Base-by-base conservation (phyloP, 176 grass and related monocot species). In the Eragrostis nindensis region DNA sequence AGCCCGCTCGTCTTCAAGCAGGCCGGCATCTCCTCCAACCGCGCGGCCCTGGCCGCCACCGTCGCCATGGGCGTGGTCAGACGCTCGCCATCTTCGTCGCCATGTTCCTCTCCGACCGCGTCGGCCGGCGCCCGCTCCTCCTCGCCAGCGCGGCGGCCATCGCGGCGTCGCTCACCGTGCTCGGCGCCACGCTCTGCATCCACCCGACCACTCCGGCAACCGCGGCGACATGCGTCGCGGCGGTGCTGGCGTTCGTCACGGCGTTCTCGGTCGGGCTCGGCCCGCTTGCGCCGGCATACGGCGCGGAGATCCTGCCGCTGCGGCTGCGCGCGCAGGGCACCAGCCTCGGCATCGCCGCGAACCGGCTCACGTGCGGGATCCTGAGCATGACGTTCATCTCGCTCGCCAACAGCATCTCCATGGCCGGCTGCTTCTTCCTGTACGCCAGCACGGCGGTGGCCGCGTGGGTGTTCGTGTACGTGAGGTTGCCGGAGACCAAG, bases 371-470 rank as follows among this genome's bases (percentile, higher is more conserved):
- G 12, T 81, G 82, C 57, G 86, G 77, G 2, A 10, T 85, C 5
- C 46, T 91, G 9, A 88, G 71, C 71, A 91, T 91, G 89, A 88
- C 89, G 19, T 91, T 91, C 67, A 82, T 91, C 68, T 91, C 89
- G 15, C 76, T 91, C 36, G 74, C 83, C 15, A 64, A 78, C 13
- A 39, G 39, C 14, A 85, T 91, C 70, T 74, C 70, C 47, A 88
- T 91, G 63, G 27, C 85, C 0, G 89, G 89, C 9, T 88, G 86
- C 77, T 91, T 88, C 86, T 91, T 88, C 79, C 16, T 91, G 18
- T 88, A 85, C 70, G 86, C 86, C 10, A 21, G 77, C 7, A 39
- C 71, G 3, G 5, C 77, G 7, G 82, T 52, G n/a, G 78, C 79
- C 0, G 86, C 65, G 2, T 88, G 42, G 3, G 71, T 56, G 52